phyloP scores from a whole-genome alignment of 2,329 filamentous ascomycete species.

The Colletotrichum sansevieriae region DNA sequence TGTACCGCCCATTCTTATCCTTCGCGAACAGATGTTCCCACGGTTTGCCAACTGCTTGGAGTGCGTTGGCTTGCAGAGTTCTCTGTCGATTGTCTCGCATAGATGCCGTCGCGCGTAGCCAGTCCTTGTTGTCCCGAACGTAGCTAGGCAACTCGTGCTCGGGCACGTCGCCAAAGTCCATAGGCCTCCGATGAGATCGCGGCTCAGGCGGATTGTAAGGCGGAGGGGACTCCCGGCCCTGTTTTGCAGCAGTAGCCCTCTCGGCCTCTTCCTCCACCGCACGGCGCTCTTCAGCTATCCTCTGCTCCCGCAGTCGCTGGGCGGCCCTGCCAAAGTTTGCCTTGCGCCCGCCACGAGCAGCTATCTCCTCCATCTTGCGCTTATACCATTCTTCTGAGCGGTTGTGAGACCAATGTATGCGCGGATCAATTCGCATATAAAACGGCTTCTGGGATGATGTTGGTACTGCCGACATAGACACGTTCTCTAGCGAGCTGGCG shows the following conservation, averaged over 20 bases:
- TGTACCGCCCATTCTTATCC: neutral
- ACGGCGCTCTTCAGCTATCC: slow-evolving; percentile 41
- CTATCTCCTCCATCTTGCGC: slow-evolving; percentile 64
- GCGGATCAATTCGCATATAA: slow-evolving; percentile 64
- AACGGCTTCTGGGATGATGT: slow-evolving; percentile 47
- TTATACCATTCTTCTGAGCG: slow-evolving; percentile 60
- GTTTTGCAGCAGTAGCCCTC: neutral
- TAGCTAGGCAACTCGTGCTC: slow-evolving; percentile 58
- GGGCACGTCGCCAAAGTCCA: slow-evolving; percentile 55
- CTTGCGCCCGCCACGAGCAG: slow-evolving; percentile 62
- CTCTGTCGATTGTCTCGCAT: slow-evolving; percentile 50
- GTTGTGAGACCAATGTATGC: slow-evolving; percentile 60
- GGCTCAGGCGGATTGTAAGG: slow-evolving; percentile 48
- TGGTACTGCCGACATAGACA: neutral
- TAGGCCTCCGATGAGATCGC: slow-evolving; percentile 45
- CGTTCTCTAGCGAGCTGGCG: slow-evolving; percentile 36
- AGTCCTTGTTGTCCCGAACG: slow-evolving; percentile 59
- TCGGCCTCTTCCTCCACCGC: slow-evolving; percentile 11
- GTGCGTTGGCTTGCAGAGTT: slow-evolving; percentile 19
- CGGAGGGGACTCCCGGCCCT: neutral
- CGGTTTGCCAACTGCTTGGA: slow-evolving; percentile 12
- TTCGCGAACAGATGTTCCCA: slow-evolving; percentile 29
- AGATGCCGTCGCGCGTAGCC: slow-evolving; percentile 58
- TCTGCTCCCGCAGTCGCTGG: slow-evolving; percentile 53
- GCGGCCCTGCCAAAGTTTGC: slow-evolving; percentile 62